Percentiles rank a stretch among this genome's conserved stretches.
These are phyloP conservation scores for Neonectria faginata DNA, from an alignment of 2,329 filamentous ascomycete genomes.

Conservation along the genomic window DNA sequence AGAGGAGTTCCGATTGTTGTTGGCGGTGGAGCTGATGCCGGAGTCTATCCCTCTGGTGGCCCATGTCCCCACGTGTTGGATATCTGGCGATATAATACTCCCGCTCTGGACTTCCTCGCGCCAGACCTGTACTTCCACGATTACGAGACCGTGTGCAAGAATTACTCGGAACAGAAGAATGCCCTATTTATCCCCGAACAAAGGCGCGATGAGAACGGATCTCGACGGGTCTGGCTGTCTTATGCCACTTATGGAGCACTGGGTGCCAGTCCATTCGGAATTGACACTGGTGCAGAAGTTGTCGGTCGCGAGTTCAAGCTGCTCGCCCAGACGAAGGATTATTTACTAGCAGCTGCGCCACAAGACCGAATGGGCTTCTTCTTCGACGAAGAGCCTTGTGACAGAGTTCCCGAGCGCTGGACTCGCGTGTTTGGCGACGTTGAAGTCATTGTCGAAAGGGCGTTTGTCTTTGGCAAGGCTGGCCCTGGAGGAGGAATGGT, in stretches of 20 bases:
- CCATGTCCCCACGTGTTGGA: slow-evolving; percentile 51
- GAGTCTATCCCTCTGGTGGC: slow-evolving; percentile 53
- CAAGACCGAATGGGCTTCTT: slow-evolving; percentile 53
- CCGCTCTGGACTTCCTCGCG: slow-evolving; percentile 57
- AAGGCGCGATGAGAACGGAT: slow-evolving; percentile 59
- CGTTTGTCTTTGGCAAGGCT: slow-evolving; percentile 55
- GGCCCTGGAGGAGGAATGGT: slow-evolving; percentile 54
- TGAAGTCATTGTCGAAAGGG: slow-evolving; percentile 52
- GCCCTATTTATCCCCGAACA: slow-evolving; percentile 66
- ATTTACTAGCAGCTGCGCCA: slow-evolving; percentile 46
- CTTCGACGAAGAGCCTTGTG: slow-evolving; percentile 49
- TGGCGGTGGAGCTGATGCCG: slow-evolving; percentile 50
- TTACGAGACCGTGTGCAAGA: slow-evolving; percentile 56
- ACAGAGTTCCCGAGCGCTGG: slow-evolving; percentile 44
- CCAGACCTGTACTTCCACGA: slow-evolving; percentile 63
- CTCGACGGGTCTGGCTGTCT: slow-evolving; percentile 56
- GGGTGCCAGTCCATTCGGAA: slow-evolving; percentile 55
- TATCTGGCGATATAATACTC: slow-evolving; percentile 55
- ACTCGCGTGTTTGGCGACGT: slow-evolving; percentile 48
- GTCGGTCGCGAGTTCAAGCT: slow-evolving; percentile 50
- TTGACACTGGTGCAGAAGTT: slow-evolving; percentile 50
- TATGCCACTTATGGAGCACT: slow-evolving; percentile 55
- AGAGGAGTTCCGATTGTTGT: slow-evolving; percentile 50
- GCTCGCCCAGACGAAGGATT: slow-evolving; percentile 44
- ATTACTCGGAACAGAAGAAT: slow-evolving; percentile 57